Conservation (phyloP, 2,329 filamentous ascomycete genomes). For the Didymella keratinophila region DNA sequence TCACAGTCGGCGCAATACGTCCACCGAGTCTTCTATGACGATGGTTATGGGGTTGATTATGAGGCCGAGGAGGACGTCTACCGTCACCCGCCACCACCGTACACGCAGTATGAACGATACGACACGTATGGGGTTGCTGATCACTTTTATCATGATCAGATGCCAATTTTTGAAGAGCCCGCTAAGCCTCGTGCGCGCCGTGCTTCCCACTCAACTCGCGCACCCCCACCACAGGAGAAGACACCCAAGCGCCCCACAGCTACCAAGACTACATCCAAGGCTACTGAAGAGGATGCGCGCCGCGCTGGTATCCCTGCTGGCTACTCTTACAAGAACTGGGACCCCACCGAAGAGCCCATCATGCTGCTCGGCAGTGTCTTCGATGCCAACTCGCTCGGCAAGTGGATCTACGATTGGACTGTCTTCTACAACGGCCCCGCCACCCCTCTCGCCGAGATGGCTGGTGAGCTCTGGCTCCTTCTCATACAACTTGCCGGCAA, state of each 20-base stretch:
- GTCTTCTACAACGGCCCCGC: slow-evolving; percentile 85
- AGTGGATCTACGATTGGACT: slow-evolving; percentile 99
- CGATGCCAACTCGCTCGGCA: slow-evolving; percentile 94
- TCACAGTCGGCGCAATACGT: slow-evolving; percentile 62
- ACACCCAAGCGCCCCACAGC: slow-evolving; percentile 49
- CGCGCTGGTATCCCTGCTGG: slow-evolving; percentile 78
- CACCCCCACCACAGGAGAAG: slow-evolving; percentile 39
- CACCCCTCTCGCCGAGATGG: slow-evolving; percentile 86
- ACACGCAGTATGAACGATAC: slow-evolving; percentile 59
- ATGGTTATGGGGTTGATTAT: slow-evolving; percentile 57
- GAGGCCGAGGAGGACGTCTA: slow-evolving; percentile 55
- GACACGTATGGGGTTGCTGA: slow-evolving; percentile 66
- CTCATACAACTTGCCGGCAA: slow-evolving; percentile 94
- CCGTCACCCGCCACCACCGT: slow-evolving; percentile 59
- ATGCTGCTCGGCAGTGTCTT: slow-evolving; percentile 94
- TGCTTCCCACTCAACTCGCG: slow-evolving; percentile 61
- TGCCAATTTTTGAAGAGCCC: slow-evolving; percentile 56
- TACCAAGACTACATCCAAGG: slow-evolving; percentile 53
- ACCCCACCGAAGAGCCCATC: slow-evolving; percentile 91
- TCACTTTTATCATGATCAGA: slow-evolving; percentile 58
- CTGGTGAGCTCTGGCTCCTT: slow-evolving; percentile 93
- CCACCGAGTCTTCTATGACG: slow-evolving; percentile 65
- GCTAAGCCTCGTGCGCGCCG: slow-evolving; percentile 59
- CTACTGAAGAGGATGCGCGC: slow-evolving; percentile 71
- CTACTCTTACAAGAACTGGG: slow-evolving; percentile 98